These are phyloP conservation scores for Aspergillus glaucus DNA, from an alignment of 2,329 filamentous ascomycete genomes.

Conservation along the genomic window DNA sequence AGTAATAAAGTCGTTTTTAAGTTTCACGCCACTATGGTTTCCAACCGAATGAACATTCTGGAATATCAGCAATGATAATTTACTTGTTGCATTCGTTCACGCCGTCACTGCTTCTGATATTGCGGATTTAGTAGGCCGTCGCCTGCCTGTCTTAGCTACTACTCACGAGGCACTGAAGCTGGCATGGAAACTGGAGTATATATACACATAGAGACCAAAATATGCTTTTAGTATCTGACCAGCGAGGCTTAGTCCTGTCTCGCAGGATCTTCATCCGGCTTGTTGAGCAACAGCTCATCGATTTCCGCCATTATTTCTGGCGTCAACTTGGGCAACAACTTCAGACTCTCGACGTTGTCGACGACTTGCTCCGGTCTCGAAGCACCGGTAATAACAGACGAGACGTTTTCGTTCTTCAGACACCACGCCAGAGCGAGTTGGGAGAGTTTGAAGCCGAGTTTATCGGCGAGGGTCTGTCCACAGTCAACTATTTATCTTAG, in stretches of 20 bases:
- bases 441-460: slow-evolving; percentile 45
- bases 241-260: slow-evolving; percentile 8
- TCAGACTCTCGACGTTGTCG: slow-evolving; percentile 42
- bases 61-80: no score
- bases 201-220: not conserved
- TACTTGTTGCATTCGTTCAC: no score
- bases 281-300: slow-evolving; percentile 31
- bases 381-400: slow-evolving; percentile 38
- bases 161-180: no score
- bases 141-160: no score
- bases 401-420: slow-evolving; percentile 53
- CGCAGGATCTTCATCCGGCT: slow-evolving; percentile 17
- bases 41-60: no score
- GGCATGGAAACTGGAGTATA: no score
- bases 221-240: not conserved
- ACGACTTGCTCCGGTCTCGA: slow-evolving; percentile 39
- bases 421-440: slow-evolving; percentile 56
- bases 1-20: not conserved
- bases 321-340: slow-evolving; percentile 39
- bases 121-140: no score
- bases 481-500: not conserved
- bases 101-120: no score
- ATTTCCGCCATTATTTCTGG: slow-evolving; percentile 43
- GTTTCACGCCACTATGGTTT: no score
- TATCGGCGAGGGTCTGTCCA: slow-evolving; percentile 26